phyloP scores from a whole-genome alignment of 306 rosid genomes.

The Phaseolus lunatus region DNA sequence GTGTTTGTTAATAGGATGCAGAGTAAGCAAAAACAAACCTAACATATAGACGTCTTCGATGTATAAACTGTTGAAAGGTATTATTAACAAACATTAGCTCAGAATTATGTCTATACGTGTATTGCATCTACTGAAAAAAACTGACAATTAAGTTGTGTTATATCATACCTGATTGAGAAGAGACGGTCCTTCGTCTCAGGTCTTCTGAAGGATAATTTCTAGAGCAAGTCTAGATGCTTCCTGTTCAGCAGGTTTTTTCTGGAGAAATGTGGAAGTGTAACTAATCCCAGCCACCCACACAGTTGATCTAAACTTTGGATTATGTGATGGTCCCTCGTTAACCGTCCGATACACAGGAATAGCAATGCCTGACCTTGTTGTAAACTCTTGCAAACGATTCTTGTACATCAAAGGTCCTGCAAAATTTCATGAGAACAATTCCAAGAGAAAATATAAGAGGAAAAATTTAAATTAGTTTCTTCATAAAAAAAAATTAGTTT shows the following conservation, averaged over 20 bases:
- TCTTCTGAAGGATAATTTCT: slow-evolving; percentile 29
- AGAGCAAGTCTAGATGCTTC: slow-evolving; percentile 60
- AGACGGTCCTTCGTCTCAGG: slow-evolving; percentile 47
- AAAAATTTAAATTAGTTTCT: too few species aligned
- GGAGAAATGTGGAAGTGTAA: slow-evolving; percentile 49
- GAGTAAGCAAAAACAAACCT: neutral
- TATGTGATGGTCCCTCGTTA: slow-evolving; percentile 49
- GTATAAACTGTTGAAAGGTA: neutral
- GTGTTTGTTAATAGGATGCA: neutral
- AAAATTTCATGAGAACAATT: slow-evolving; percentile 20
- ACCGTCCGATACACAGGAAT: slow-evolving; percentile 53
- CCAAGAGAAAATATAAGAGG: too few species aligned
- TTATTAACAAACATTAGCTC: neutral
- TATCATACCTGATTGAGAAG: slow-evolving; percentile 53
- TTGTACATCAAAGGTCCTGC: slow-evolving; percentile 39
- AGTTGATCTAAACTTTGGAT: slow-evolving; percentile 48
- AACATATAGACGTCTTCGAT: neutral
- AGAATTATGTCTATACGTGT: neutral
- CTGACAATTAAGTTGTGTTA: neutral
- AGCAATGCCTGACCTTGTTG: slow-evolving; percentile 36
- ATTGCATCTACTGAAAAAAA: neutral
- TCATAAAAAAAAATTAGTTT: too few species aligned
- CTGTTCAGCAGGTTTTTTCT: slow-evolving; percentile 59
- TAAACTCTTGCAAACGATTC: slow-evolving; percentile 46
- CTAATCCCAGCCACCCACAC: slow-evolving; percentile 52